Conservation (phyloP, 2,329 filamentous ascomycete genomes). For the Calonectria crousiana region DNA sequence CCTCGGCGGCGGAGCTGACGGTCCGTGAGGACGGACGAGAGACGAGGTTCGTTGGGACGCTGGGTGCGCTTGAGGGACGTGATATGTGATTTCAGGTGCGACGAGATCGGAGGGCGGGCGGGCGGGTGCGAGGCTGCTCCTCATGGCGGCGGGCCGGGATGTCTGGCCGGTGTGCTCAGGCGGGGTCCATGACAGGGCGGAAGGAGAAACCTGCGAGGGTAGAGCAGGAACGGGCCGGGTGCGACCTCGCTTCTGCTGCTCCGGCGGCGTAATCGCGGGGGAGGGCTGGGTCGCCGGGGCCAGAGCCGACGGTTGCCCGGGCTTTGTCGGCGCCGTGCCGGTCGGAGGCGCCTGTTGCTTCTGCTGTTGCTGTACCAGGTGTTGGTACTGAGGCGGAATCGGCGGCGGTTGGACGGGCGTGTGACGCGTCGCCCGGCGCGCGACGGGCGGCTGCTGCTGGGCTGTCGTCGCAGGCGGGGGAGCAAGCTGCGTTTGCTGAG, state of each 20-base stretch:
- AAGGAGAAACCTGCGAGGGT: slow-evolving; percentile 29
- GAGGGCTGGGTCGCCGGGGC: background rate
- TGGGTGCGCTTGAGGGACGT: slow-evolving; percentile 50
- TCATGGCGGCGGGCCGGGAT: slow-evolving; percentile 38
- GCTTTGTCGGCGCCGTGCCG: slow-evolving; percentile 9
- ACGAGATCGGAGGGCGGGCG: slow-evolving; percentile 51
- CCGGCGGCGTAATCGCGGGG: slow-evolving; percentile 20
- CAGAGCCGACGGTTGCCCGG: slow-evolving; percentile 22
- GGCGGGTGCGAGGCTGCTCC: slow-evolving; percentile 33
- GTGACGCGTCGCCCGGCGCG: slow-evolving; percentile 57
- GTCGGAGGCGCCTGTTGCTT: slow-evolving; percentile 1
- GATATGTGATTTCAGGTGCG: slow-evolving; percentile 57
- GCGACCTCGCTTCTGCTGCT: slow-evolving; percentile 40
- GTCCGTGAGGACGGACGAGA: slow-evolving; percentile 51
- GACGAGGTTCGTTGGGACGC: slow-evolving; percentile 44
- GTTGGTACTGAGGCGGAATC: slow-evolving; percentile 27
- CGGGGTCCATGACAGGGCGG: slow-evolving; percentile 42
- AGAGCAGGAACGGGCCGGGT: slow-evolving; percentile 26
- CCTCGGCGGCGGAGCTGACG: slow-evolving; percentile 47
- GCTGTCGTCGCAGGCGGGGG: slow-evolving; percentile 27
- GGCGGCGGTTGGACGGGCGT: slow-evolving; percentile 49
- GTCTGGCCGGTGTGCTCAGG: slow-evolving; percentile 38
- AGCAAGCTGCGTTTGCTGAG: slow-evolving; percentile 5
- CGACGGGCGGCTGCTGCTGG: slow-evolving; percentile 34
- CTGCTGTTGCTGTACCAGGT: slow-evolving; percentile 11